These are phyloP conservation scores for Volvox reticuliferus DNA, from an alignment of 139 green algal genomes.

Conservation along the genomic window DNA sequence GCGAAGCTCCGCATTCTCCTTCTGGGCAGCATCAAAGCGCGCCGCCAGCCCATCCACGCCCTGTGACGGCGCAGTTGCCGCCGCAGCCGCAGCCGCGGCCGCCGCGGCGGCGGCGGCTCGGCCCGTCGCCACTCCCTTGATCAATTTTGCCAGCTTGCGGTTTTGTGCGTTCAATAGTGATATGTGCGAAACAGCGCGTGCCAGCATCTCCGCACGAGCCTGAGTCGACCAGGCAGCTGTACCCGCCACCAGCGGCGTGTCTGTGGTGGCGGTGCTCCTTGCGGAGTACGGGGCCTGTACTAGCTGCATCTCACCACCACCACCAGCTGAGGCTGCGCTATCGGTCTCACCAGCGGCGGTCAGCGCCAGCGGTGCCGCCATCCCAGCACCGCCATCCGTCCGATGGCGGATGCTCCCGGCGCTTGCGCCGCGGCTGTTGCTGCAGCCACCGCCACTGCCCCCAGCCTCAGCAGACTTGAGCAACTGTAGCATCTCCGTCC, in stretches of 20 bases:
- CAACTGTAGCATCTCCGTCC: constrained; percentile 15
- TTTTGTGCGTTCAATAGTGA: neutral
- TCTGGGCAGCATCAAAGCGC: neutral
- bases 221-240: neutral
- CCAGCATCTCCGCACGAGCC: neutral
- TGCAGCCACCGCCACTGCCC: neutral
- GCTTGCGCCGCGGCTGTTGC: neutral
- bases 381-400: neutral
- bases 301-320: neutral
- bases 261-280: neutral
- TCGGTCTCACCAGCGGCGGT: neutral
- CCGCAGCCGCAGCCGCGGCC: neutral
- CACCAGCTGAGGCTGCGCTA: neutral
- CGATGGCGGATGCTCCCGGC: neutral
- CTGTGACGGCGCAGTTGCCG: too few relatives aligned
- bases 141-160: constrained; percentile 5
- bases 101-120: too few relatives aligned
- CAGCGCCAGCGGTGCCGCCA: neutral
- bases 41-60: neutral
- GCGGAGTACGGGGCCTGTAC: too few relatives aligned
- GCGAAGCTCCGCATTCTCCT: neutral
- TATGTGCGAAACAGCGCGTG: neutral
- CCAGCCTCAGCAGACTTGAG: neutral
- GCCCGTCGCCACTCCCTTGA: neutral
- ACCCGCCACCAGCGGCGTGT: neutral